phyloP scores from a whole-genome alignment of 2,329 filamentous ascomycete species.

The Exophiala sp. region DNA sequence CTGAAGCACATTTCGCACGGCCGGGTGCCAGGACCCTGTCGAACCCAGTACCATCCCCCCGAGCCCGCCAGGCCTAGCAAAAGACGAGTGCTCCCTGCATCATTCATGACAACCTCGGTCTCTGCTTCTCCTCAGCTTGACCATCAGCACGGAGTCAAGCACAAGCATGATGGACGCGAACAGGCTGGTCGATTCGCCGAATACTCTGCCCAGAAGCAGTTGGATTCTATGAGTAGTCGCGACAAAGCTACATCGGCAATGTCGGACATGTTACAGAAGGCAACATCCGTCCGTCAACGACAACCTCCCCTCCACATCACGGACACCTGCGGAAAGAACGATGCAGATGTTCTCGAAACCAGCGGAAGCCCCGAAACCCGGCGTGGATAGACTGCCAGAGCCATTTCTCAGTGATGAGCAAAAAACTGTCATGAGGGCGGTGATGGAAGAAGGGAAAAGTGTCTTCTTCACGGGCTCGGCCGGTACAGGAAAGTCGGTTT shows the following conservation, averaged over 20 bases:
- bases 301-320: slow-evolving; percentile 5
- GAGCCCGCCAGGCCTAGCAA: slow-evolving; percentile 44
- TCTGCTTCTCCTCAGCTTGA: slow-evolving; percentile 5
- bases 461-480: slow-evolving; percentile 98
- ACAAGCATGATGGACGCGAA: neutral
- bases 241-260: slow-evolving; percentile 13
- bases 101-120: slow-evolving; percentile 34
- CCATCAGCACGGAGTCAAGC: neutral
- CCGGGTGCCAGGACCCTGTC: slow-evolving; percentile 5
- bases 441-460: slow-evolving; percentile 72
- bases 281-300: slow-evolving; percentile 14
- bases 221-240: neutral
- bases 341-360: slow-evolving; percentile 3
- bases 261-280: slow-evolving; percentile 20
- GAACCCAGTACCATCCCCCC: slow-evolving; percentile 27
- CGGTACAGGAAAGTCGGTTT: slow-evolving; percentile 90
- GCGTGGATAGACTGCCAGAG: slow-evolving; percentile 33
- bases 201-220: slow-evolving; percentile 6
- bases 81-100: slow-evolving; percentile 56
- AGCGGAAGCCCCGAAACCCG: slow-evolving; percentile 14
- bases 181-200: slow-evolving; percentile 5
- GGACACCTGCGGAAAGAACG: slow-evolving; percentile 10
- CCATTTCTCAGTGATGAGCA: slow-evolving; percentile 71
- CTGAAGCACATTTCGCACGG: slow-evolving; percentile 37
- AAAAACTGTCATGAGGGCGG: slow-evolving; percentile 71